Conservation (phyloP, 2,329 filamentous ascomycete genomes). For the Sporothrix brasiliensis region DNA sequence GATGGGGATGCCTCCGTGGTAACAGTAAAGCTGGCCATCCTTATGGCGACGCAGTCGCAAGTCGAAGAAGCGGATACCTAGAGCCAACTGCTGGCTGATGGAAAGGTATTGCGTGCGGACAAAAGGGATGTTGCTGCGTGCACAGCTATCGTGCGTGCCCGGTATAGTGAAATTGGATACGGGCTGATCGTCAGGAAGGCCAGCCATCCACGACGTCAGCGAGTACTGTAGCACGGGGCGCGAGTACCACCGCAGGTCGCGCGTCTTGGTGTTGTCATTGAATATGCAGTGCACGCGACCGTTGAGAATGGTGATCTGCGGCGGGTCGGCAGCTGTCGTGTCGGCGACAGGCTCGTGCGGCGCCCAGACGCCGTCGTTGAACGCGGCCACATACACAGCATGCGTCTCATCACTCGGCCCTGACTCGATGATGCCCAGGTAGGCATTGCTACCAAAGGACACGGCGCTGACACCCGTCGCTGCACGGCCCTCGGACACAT, state of each 20-base stretch:
- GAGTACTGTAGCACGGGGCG: slow-evolving; percentile 41
- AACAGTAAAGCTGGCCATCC: slow-evolving; percentile 61
- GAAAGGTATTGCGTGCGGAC: slow-evolving; percentile 72
- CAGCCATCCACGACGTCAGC: slow-evolving; percentile 64
- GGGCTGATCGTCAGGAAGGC: slow-evolving; percentile 58
- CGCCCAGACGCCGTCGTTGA: slow-evolving; percentile 35
- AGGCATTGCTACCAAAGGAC: slow-evolving; percentile 42
- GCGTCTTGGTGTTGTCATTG: slow-evolving; percentile 40
- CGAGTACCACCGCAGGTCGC: slow-evolving; percentile 45
- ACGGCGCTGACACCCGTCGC: slow-evolving; percentile 43
- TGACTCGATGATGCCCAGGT: slow-evolving; percentile 40
- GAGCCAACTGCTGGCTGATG: slow-evolving; percentile 64
- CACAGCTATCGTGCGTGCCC: slow-evolving; percentile 71
- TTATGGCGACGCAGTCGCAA: slow-evolving; percentile 50
- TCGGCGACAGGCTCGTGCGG: slow-evolving; percentile 37
- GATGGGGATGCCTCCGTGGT: slow-evolving; percentile 72
- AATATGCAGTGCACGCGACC: slow-evolving; percentile 44
- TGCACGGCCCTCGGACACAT: slow-evolving; percentile 43
- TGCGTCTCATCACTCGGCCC: slow-evolving; percentile 35
- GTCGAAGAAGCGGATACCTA: slow-evolving; percentile 74
- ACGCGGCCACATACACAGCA: slow-evolving; percentile 37
- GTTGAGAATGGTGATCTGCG: slow-evolving; percentile 41
- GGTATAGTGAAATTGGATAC: slow-evolving; percentile 69
- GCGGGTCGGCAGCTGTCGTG: slow-evolving; percentile 37
- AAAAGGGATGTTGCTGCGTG: slow-evolving; percentile 53